Conservation (phyloP, 2,329 filamentous ascomycete species). For the Penicillium fuscoglaucum region DNA sequence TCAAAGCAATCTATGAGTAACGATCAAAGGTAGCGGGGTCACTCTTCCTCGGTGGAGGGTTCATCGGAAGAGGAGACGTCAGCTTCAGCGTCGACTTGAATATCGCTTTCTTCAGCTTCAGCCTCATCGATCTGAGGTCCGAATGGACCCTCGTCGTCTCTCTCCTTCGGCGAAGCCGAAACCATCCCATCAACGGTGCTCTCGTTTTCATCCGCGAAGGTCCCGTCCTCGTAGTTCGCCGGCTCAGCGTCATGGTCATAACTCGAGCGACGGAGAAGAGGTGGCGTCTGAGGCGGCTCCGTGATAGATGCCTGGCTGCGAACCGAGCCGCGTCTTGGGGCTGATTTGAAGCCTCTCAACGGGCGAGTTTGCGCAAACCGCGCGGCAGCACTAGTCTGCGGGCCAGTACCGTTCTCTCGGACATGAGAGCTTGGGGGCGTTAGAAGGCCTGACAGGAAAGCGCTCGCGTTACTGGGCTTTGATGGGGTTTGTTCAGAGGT, state of each 20-base stretch:
- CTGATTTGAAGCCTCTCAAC: slow-evolving; percentile 33
- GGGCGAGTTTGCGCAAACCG: slow-evolving; percentile 39
- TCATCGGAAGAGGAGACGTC: slow-evolving; percentile 10
- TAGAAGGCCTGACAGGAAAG: slow-evolving; percentile 75
- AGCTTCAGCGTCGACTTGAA: neutral
- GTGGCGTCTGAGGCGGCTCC: slow-evolving; percentile 52
- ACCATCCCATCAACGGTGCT: slow-evolving; percentile 48
- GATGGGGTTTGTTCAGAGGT: slow-evolving; percentile 58
- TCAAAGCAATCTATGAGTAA: slow-evolving; percentile 8
- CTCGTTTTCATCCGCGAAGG: slow-evolving; percentile 50
- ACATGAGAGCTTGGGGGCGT: slow-evolving; percentile 81
- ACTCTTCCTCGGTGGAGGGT: slow-evolving; percentile 13
- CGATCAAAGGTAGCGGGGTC: neutral
- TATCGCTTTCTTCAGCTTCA: slow-evolving; percentile 5
- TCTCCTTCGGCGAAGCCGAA: slow-evolving; percentile 35
- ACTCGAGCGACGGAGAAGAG: slow-evolving; percentile 55
- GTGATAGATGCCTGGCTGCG: slow-evolving; percentile 33
- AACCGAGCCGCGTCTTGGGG: slow-evolving; percentile 32
- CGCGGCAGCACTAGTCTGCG: slow-evolving; percentile 39
- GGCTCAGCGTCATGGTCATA: slow-evolving; percentile 63
- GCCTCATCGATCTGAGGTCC: slow-evolving; percentile 30
- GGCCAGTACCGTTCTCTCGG: slow-evolving; percentile 57
- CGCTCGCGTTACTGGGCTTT: slow-evolving; percentile 56
- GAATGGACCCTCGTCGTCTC: slow-evolving; percentile 33
- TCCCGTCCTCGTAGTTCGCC: slow-evolving; percentile 47